These are phyloP conservation scores for Pleurotus giganteus DNA, from an alignment of 768 basidiomycete genomes.

Conservation along the genomic window DNA sequence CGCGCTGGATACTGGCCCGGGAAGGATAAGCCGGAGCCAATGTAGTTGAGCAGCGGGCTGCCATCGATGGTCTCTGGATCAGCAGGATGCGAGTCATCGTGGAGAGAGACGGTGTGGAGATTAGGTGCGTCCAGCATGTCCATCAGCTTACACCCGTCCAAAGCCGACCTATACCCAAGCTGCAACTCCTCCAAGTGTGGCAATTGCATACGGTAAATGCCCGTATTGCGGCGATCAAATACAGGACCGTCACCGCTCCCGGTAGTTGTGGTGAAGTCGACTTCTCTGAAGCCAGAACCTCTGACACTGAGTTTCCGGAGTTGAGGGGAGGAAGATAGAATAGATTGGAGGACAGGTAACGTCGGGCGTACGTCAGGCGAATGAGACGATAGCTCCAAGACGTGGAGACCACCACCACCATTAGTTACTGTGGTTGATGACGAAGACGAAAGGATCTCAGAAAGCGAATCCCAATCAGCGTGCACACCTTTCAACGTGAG, in stretches of 20 bases:
- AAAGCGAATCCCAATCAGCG: conserved; percentile 48
- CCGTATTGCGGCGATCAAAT: background rate
- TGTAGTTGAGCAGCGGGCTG: conserved; percentile 33
- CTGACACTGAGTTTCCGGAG: conserved; percentile 44
- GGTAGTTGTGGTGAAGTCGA: conserved; percentile 18
- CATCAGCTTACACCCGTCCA: conserved; percentile 38
- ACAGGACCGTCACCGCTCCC: conserved; percentile 13
- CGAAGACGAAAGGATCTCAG: conserved; percentile 24
- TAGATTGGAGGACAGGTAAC: conserved; percentile 36
- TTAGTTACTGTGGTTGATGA: too few relatives aligned
- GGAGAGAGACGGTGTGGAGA: conserved; percentile 35
- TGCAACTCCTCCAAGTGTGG: conserved; percentile 33
- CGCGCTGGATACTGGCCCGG: conserved; percentile 16
- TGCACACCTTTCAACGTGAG: conserved; percentile 58
- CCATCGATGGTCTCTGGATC: conserved; percentile 40
- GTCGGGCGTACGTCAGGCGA: conserved; percentile 54
- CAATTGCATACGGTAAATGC: conserved; percentile 19
- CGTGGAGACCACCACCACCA: conserved; percentile 24
- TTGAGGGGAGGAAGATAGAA: conserved; percentile 39
- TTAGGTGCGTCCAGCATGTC: conserved; percentile 38
- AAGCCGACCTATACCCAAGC: conserved; percentile 41
- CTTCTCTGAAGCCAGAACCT: conserved; percentile 39
- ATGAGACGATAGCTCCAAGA: conserved; percentile 52
- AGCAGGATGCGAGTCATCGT: conserved; percentile 43
- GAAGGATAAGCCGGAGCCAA: conserved; percentile 27